phyloP scores from a whole-genome alignment of 371 early-diverging fungal species.

The Rozella allomycis region DNA sequence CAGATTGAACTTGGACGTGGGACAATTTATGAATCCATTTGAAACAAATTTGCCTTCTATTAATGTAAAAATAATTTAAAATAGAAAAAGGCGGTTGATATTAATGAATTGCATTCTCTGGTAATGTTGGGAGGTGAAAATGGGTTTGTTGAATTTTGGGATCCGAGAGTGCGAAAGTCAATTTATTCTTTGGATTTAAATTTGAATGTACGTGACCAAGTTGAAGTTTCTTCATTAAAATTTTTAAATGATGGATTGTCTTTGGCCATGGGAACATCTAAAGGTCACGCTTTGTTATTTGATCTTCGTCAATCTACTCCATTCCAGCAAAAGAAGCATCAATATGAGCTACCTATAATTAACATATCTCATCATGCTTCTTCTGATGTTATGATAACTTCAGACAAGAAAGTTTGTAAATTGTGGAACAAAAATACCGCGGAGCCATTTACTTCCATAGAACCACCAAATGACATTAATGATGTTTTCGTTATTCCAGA shows the following conservation, averaged over 20 bases:
- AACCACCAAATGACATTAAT: constrained; percentile 78
- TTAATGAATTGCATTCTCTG: constrained; percentile 80
- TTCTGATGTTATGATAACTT: constrained; percentile 50
- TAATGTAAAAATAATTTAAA: constrained; percentile 23
- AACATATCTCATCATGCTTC: constrained; percentile 55
- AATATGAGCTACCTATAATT: constrained; percentile 90
- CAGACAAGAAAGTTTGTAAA: constrained; percentile 76
- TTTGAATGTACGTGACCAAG: background rate
- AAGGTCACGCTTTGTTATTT: constrained; percentile 75
- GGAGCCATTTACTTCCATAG: constrained; percentile 66
- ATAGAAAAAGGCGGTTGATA: constrained; percentile 15
- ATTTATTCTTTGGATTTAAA: constrained; percentile 28
- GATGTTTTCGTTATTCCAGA: constrained; percentile 60
- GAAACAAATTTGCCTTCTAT: constrained; percentile 43
- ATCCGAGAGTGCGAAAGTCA: constrained; percentile 51
- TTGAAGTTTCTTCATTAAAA: constrained; percentile 46
- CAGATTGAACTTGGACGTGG: constrained; percentile 81
- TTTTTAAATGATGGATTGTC: constrained; percentile 72
- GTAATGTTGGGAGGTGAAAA: constrained; percentile 71
- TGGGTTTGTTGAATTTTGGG: constrained; percentile 83
- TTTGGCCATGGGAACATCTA: constrained; percentile 68
- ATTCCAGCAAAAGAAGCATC: constrained; percentile 74
- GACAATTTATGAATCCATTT: constrained; percentile 70
- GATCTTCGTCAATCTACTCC: constrained; percentile 78
- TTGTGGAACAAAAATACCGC: constrained; percentile 60